These are phyloP conservation scores for Hansenula sp. DNA, from an alignment of 1,139 yeast species.

Conservation along the genomic window DNA sequence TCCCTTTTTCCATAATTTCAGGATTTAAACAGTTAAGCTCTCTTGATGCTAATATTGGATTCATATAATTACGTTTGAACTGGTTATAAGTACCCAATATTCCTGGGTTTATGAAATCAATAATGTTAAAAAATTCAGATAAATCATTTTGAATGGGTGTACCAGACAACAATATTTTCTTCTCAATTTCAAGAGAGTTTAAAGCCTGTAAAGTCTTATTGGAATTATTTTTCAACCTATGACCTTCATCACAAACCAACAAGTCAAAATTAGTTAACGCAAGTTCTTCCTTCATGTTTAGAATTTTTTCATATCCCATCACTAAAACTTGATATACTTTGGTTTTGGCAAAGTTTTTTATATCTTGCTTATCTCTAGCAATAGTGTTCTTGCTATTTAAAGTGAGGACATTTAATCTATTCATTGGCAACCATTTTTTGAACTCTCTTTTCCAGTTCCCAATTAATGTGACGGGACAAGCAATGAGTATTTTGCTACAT, in stretches of 20 bases:
- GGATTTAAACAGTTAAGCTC: constrained; percentile 63
- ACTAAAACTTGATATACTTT: constrained; percentile 79
- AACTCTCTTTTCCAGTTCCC: constrained; percentile 89
- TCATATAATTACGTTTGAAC: constrained; percentile 64
- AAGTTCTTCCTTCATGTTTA: constrained; percentile 53
- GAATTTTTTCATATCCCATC: constrained; percentile 81
- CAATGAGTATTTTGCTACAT: constrained; percentile 61
- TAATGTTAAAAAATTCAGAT: constrained; percentile 73
- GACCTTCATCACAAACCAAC: constrained; percentile 94
- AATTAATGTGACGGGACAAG: constrained; percentile 89
- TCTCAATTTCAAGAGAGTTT: constrained; percentile 48
- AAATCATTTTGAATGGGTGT: constrained; percentile 96
- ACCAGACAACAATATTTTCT: constrained; percentile 71
- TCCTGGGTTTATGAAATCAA: constrained; percentile 83
- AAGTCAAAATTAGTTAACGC: constrained; percentile 54
- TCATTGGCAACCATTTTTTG: constrained; percentile 78
- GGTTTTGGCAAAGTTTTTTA: constrained; percentile 58
- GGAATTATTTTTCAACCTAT: constrained; percentile 65
- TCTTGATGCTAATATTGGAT: constrained; percentile 71
- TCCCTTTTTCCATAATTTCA: constrained; percentile 50
- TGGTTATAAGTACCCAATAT: constrained; percentile 58
- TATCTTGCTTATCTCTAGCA: constrained; percentile 53
- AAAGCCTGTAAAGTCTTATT: constrained; percentile 70
- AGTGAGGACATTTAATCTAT: constrained; percentile 46
- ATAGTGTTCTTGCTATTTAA: constrained; percentile 41